Evolutionary conservation across 371 early-diverging fungal species (phyloP).

Genomic region (Saksenaea vasiformis): DNA sequence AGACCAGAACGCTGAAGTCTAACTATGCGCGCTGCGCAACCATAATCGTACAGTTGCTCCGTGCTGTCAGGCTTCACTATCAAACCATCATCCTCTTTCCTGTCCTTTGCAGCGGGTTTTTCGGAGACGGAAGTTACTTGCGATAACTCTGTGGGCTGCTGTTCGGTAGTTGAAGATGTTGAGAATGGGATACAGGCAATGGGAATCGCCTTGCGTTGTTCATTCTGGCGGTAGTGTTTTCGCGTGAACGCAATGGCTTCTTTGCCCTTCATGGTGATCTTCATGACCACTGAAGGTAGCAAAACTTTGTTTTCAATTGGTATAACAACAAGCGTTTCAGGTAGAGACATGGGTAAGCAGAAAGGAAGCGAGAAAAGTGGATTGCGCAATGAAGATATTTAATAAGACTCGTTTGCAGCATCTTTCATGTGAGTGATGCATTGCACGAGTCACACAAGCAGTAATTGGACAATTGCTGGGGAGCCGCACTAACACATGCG

Average conservation of each 20-base stretch:
- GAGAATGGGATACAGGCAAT: conserved; percentile 30
- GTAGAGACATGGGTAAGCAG: conserved; percentile 9
- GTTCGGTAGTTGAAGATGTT: not conserved
- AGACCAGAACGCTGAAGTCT: conserved; percentile 36
- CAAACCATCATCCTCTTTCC: not conserved
- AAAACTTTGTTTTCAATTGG: conserved; percentile 49
- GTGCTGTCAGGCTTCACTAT: conserved; percentile 12
- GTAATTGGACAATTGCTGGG: not conserved
- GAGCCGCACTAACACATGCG: no score
- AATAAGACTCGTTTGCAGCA: not conserved
- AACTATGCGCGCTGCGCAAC: conserved; percentile 45
- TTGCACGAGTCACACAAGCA: not conserved
- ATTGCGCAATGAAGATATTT: not conserved
- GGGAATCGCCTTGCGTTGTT: conserved; percentile 19
- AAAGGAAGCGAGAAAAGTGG: not conserved
- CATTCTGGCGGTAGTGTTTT: conserved; percentile 27
- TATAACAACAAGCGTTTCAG: conserved; percentile 34
- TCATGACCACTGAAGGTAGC: conserved; percentile 46
- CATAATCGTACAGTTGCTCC: conserved; percentile 23
- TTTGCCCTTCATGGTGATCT: conserved; percentile 37
- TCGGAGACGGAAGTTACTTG: not conserved
- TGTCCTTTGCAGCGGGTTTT: not conserved
- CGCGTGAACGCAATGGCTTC: conserved; percentile 36
- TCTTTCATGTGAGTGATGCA: conserved; percentile 6
- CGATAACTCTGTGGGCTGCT: not conserved